These are phyloP conservation scores for Rhodotorula mucilaginosa DNA, from an alignment of 1,284 basidiomycete genomes.

Conservation along the genomic window DNA sequence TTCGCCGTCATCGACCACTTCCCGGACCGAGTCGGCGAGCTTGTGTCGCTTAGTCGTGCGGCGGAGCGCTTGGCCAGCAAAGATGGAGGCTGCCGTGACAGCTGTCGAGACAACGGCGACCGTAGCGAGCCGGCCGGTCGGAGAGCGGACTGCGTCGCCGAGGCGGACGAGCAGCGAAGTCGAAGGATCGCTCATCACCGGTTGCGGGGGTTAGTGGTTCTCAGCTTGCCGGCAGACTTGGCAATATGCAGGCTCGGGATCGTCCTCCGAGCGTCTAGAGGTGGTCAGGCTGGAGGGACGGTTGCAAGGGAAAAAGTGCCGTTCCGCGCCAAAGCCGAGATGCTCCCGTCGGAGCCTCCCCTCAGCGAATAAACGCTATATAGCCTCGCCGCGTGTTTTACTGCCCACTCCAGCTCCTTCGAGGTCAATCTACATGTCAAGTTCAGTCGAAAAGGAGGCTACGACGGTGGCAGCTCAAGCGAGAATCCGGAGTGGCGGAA, in stretches of 20 bases:
- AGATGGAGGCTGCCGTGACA: constrained; percentile 27
- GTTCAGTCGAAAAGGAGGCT: not conserved
- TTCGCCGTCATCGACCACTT: constrained; percentile 4
- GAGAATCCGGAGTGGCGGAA: too few species aligned
- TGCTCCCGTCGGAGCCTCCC: not conserved
- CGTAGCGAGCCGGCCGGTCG: constrained; percentile 21
- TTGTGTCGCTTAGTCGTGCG: constrained; percentile 13
- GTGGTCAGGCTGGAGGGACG: too few species aligned
- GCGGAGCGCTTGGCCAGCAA: constrained; percentile 25
- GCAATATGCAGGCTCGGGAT: too few species aligned
- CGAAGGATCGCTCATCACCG: constrained; percentile 2
- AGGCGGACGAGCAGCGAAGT: constrained; percentile 10
- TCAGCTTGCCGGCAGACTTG: too few species aligned
- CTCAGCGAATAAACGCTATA: not conserved
- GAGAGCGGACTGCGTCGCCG: constrained; percentile 19
- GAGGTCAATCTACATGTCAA: not conserved
- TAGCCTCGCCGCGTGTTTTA: too few species aligned
- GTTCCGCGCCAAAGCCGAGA: too few species aligned
- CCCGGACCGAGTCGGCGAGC: constrained; percentile 16
- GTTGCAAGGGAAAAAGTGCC: too few species aligned
- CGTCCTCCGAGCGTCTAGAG: too few species aligned
- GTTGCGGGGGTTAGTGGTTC: too few species aligned
- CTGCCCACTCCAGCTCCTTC: not conserved
- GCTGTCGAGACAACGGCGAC: constrained; percentile 29
- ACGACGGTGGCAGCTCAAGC: not conserved